Evolutionary conservation across 2,329 filamentous ascomycete genomes (phyloP).

Genomic region (Trichoderma sp.): DNA sequence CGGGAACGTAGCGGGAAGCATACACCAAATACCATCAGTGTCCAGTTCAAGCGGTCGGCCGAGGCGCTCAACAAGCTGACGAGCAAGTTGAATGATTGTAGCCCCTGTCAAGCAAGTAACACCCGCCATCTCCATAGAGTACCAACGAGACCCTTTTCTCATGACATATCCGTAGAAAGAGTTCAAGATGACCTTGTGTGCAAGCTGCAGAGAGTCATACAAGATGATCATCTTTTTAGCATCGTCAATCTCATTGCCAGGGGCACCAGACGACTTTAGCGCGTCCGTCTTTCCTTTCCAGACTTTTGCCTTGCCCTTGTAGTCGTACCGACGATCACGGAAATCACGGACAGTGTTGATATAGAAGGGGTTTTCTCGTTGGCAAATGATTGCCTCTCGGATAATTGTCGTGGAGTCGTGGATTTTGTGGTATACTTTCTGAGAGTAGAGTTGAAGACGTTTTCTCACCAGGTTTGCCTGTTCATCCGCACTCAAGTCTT

Average conservation of each 20-base stretch:
- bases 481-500: conserved; percentile 77
- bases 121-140: conserved; percentile 98
- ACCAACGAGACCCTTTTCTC: conserved; percentile 98
- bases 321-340: conserved; percentile 94
- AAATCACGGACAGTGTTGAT: conserved; percentile 95
- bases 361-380: conserved; percentile 97
- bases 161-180: conserved; percentile 99
- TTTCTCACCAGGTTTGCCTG: conserved; percentile 80
- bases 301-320: conserved; percentile 95
- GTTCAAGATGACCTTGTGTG: conserved; percentile 98
- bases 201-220: conserved; percentile 92
- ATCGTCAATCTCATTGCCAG: conserved; percentile 74
- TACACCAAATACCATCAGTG: conserved; percentile 99
- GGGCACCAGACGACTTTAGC: conserved; percentile 77
- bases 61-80: conserved; percentile 87
- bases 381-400: conserved; percentile 95
- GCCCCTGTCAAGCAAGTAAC: conserved; percentile 96
- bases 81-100: conserved; percentile 93
- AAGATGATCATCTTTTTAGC: conserved; percentile 99
- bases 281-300: conserved; percentile 96
- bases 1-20: conserved; percentile 91
- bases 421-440: conserved; percentile 99
- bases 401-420: conserved; percentile 91
- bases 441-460: conserved; percentile 85
- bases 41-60: conserved; percentile 91